These are phyloP conservation scores for Friedmanniomyces simplex DNA, from an alignment of 495 filamentous ascomycete genomes.

Conservation along the genomic window DNA sequence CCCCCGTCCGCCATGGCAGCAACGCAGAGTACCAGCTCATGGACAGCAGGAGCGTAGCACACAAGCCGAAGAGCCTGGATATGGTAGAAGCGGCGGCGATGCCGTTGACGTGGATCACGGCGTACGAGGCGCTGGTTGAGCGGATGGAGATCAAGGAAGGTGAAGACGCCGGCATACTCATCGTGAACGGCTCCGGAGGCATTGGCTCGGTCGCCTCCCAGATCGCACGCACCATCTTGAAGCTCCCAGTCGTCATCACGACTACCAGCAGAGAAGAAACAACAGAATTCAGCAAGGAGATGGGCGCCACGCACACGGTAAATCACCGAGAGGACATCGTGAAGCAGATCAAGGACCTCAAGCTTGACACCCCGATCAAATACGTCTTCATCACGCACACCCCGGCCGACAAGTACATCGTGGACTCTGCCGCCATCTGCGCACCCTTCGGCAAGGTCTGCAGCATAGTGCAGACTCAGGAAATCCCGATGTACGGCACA, in stretches of 20 bases:
- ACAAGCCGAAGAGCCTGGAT: constrained; percentile 26
- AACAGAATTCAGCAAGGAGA: constrained; percentile 21
- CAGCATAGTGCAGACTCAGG: constrained; percentile 24
- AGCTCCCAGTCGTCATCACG: constrained; percentile 28
- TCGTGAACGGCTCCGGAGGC: constrained; percentile 25
- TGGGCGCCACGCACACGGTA: constrained; percentile 32
- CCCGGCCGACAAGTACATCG: constrained; percentile 18
- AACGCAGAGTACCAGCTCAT: constrained; percentile 28
- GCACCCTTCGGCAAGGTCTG: constrained; percentile 32
- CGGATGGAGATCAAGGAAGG: constrained; percentile 27
- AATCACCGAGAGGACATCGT: constrained; percentile 30
- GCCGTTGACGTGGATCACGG: constrained; percentile 32
- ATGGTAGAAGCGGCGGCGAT: constrained; percentile 28
- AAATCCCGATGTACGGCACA: constrained; percentile 30
- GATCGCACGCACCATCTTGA: constrained; percentile 22
- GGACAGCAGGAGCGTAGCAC: constrained; percentile 18
- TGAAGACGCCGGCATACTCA: constrained; percentile 28
- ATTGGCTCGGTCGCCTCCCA: constrained; percentile 21
- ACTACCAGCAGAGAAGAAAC: constrained; percentile 29
- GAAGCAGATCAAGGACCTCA: constrained; percentile 23
- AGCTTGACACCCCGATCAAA: constrained; percentile 26
- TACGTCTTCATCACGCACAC: constrained; percentile 32
- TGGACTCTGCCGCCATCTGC: constrained; percentile 23
- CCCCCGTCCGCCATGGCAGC: constrained; percentile 25
- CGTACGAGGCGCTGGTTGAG: constrained; percentile 32